These are phyloP conservation scores for Yamadazyma jaroonii DNA, from an alignment of 1,139 yeast genomes.

Conservation along the genomic window DNA sequence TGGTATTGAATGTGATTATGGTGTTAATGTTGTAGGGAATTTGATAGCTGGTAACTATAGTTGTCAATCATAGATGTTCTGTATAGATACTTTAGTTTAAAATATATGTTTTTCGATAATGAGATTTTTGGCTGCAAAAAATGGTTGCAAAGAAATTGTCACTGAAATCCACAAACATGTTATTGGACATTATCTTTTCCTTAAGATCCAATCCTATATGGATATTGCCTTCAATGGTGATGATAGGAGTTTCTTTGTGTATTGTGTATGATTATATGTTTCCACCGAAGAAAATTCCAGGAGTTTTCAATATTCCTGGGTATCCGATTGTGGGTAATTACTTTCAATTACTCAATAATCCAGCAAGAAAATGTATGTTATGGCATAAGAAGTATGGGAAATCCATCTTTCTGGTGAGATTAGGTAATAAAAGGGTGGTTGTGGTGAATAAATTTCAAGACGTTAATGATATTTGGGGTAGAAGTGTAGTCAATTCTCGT, in stretches of 20 bases:
- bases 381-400: conserved; percentile 46
- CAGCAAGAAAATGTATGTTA: conserved; percentile 47
- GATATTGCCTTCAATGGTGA: neutral
- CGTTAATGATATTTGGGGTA: conserved; percentile 53
- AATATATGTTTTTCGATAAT: neutral
- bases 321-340: conserved; percentile 56
- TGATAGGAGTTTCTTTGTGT: neutral
- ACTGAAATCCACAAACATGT: conserved; percentile 4
- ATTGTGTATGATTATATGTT: neutral
- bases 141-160: too few species aligned
- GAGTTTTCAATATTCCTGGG: conserved; percentile 37
- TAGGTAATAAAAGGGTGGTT: conserved; percentile 56
- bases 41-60: conserved; percentile 16
- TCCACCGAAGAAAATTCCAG: neutral
- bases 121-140: too few species aligned
- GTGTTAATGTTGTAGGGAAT: conserved; percentile 13
- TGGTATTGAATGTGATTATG: conserved; percentile 9
- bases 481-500: conserved; percentile 56
- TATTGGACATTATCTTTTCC: too few species aligned
- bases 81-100: neutral
- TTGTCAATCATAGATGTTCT: conserved; percentile 3
- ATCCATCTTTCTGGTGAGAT: conserved; percentile 56
- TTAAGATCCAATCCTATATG: too few species aligned
- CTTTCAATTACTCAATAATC: conserved; percentile 46
- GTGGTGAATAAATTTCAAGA: conserved; percentile 64